Evolutionary conservation across 2,329 filamentous ascomycete genomes (phyloP).

Genomic region (Colletotrichum sublineola): DNA sequence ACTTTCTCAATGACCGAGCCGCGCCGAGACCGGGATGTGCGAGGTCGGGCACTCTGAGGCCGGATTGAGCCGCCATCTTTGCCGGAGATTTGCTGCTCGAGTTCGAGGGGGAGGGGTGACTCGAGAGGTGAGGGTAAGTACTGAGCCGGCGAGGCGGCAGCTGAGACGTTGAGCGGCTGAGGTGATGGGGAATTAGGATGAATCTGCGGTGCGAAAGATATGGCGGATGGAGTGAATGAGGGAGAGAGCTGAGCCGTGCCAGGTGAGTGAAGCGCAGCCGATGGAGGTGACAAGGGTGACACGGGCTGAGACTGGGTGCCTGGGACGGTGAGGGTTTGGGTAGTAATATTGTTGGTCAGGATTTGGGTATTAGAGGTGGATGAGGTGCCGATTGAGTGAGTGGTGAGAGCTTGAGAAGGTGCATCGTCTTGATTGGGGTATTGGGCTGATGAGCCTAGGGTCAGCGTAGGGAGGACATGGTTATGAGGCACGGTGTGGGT

Average conservation of each 20-base stretch:
- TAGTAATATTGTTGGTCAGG: slow-evolving; percentile 25
- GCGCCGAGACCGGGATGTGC: slow-evolving; percentile 38
- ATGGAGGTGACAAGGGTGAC: slow-evolving; percentile 29
- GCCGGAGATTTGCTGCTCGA: slow-evolving; percentile 28
- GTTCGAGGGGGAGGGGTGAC: slow-evolving; percentile 35
- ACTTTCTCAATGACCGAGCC: slow-evolving; percentile 42
- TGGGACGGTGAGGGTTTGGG: slow-evolving; percentile 30
- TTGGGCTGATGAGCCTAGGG: slow-evolving; percentile 36
- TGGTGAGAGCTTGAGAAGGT: slow-evolving; percentile 18
- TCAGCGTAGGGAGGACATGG: slow-evolving; percentile 28
- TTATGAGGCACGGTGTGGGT: slow-evolving; percentile 20
- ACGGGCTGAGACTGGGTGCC: slow-evolving; percentile 26
- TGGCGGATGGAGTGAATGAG: slow-evolving; percentile 36
- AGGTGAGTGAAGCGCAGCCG: slow-evolving; percentile 24
- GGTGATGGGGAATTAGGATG: slow-evolving; percentile 36
- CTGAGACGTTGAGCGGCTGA: slow-evolving; percentile 36
- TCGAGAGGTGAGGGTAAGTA: slow-evolving; percentile 37
- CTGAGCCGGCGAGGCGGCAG: slow-evolving; percentile 30
- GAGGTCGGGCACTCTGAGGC: slow-evolving; percentile 34
- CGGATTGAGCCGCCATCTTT: slow-evolving; percentile 35
- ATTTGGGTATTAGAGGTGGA: slow-evolving; percentile 29
- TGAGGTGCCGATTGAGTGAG: slow-evolving; percentile 25
- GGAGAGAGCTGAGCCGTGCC: slow-evolving; percentile 11
- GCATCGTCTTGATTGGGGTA: slow-evolving; percentile 33
- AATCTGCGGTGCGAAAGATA: slow-evolving; percentile 40